Percentiles rank a stretch among this genome's conserved stretches.
Conservation (phyloP, 2,329 filamentous ascomycete genomes). For the Biscogniauxia mediterranea region DNA sequence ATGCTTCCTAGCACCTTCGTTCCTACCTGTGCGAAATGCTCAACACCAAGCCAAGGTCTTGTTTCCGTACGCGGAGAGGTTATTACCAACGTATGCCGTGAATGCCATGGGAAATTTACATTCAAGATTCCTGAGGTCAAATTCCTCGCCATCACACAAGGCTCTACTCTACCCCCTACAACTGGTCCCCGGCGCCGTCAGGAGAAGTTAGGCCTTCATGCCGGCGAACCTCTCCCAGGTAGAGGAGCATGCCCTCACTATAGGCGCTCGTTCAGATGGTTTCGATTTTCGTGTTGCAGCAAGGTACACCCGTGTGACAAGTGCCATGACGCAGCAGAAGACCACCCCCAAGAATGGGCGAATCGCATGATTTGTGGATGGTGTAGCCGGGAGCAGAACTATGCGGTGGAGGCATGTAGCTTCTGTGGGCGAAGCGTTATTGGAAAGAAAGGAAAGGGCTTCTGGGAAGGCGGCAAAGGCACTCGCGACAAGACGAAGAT, state of each 20-base stretch:
- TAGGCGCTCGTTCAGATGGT: conserved; percentile 60
- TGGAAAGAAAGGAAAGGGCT: conserved; percentile 64
- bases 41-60: conserved; percentile 65
- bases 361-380: conserved; percentile 80
- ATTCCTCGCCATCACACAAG: conserved; percentile 68
- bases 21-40: conserved; percentile 76
- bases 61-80: conserved; percentile 72
- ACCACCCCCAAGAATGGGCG: conserved; percentile 77
- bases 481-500: conserved; percentile 70
- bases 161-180: conserved; percentile 41
- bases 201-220: conserved; percentile 56
- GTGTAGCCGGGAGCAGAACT: conserved; percentile 79
- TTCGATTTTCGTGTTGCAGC: conserved; percentile 62
- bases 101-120: conserved; percentile 77
- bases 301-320: conserved; percentile 62
- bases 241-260: conserved; percentile 58
- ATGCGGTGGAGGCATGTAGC: conserved; percentile 70
- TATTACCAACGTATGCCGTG: conserved; percentile 71
- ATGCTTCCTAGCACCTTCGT: conserved; percentile 77
- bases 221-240: conserved; percentile 54
- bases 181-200: conserved; percentile 44
- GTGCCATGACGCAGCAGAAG: conserved; percentile 71
- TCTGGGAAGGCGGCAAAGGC: conserved; percentile 85
- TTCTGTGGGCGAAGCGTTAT: conserved; percentile 71
- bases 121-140: conserved; percentile 77